A percentile compares a stretch with the other conserved stretches of the same genome.
These are phyloP conservation scores for Hypholoma fasciculare DNA, from an alignment of 768 basidiomycete genomes.

Conservation along the genomic window DNA sequence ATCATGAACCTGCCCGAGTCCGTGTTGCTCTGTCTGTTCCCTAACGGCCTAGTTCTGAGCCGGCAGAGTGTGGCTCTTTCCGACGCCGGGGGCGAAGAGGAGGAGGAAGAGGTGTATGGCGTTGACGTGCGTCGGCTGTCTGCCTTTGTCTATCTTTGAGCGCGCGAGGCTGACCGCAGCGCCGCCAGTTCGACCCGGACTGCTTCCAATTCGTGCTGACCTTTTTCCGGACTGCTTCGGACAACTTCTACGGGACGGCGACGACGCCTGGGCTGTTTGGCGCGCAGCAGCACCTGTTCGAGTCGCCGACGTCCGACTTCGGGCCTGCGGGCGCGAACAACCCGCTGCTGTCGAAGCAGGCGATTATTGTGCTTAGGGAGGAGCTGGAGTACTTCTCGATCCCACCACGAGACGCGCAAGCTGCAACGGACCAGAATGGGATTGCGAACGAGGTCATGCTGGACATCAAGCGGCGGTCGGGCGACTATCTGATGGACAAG, in stretches of 20 bases:
- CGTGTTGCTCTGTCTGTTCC: slow-evolving; percentile 93
- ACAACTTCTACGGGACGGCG: slow-evolving; percentile 88
- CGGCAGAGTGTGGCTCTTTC: slow-evolving; percentile 77
- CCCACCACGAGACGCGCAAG: slow-evolving; percentile 66
- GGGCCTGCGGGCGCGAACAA: slow-evolving; percentile 75
- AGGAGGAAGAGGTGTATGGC: slow-evolving; percentile 91
- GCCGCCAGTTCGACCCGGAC: slow-evolving; percentile 87
- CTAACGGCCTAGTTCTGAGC: slow-evolving; percentile 93
- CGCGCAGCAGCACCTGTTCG: slow-evolving; percentile 79
- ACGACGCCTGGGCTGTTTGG: slow-evolving; percentile 69
- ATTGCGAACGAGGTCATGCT: slow-evolving; percentile 77
- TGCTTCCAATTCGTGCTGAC: slow-evolving; percentile 92
- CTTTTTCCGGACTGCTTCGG: slow-evolving; percentile 89
- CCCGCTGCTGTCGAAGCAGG: slow-evolving; percentile 92
- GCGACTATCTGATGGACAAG: slow-evolving; percentile 85
- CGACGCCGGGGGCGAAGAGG: slow-evolving; percentile 71
- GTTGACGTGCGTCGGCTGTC: slow-evolving; percentile 78
- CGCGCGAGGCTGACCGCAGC: slow-evolving; percentile 10
- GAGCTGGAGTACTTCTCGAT: slow-evolving; percentile 99
- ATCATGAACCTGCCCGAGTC: slow-evolving; percentile 99
- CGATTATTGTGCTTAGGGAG: slow-evolving; percentile 96
- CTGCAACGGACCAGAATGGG: slow-evolving; percentile 74
- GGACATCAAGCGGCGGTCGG: slow-evolving; percentile 83
- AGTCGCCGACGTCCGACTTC: slow-evolving; percentile 63
- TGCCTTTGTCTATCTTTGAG: not conserved